Evolutionary conservation across 2,329 filamentous ascomycete genomes (phyloP), one percentile per base, ranked within the genome.

Genomic region (Trichoderma atrobrunneum): DNA sequence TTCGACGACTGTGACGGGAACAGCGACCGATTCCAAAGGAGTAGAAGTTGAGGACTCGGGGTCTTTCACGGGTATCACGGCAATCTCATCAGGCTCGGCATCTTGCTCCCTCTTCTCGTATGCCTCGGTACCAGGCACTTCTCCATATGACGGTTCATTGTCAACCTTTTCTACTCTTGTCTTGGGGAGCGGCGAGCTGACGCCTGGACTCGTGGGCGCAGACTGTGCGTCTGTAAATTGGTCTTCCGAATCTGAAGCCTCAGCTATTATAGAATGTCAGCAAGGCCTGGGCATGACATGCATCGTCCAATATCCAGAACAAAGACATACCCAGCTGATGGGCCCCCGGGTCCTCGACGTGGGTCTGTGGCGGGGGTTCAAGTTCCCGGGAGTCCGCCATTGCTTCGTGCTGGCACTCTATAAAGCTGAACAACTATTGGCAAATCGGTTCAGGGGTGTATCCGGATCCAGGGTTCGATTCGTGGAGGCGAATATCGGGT

Each of bases 221-320:
- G 89, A 90, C 70, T 87, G 87, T 39, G 90, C 90, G 78, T 92
- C 90, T 65, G 88, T 91, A 80, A 91, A 92, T 81, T 92, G 90
- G 75, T 92, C 90, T 60, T 92, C 90, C 32, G 89, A 91, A 74
- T 91, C 90, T 63, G 89, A 90, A 34, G 84, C 84, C 73, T 87
- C 87, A 81, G 79, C 80, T 80, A 57, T 43, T 26, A 28, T 43
- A 39, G 67, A 36, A 67, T 66, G 76, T 82, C 74, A 82, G 79
- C 71, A 74, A 59, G 28, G 18, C 32, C 34, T 21, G 12, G 24
- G 57, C 30, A 54, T 51, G 2, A n/a, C 11, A 28, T 28, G 39
- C 18, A 69, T n/a, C 8, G 34, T 43, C 14, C 32, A 48, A 21
- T 21, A 60, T 24, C 57, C 30, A 54, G 57, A 62, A 57, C 21